Conservation (phyloP, 1,284 basidiomycete species). For the Microbotryomycetes sp. region DNA sequence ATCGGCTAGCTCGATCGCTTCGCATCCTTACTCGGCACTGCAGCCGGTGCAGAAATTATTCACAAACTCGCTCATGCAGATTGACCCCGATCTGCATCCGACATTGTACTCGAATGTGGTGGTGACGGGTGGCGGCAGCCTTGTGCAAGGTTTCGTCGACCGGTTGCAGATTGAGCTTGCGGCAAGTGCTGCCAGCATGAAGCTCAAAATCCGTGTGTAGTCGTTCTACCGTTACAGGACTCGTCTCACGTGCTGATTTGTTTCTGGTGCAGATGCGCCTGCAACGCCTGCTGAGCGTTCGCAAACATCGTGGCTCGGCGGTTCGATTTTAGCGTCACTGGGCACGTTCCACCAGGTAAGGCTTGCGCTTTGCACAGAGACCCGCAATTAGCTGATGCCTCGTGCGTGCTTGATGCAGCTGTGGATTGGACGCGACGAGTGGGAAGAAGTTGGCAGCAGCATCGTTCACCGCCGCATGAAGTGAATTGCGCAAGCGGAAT, state of each 20-base stretch:
- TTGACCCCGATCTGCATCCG: conserved; percentile 85
- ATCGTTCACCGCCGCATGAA: conserved; percentile 11
- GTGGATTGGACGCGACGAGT: conserved; percentile 37
- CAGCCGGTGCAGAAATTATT: conserved; percentile 58
- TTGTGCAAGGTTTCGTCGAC: conserved; percentile 79
- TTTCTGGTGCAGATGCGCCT: conserved; percentile 16
- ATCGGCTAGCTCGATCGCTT: conserved; percentile 47
- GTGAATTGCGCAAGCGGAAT: background rate
- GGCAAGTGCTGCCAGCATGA: conserved; percentile 62
- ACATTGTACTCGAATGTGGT: conserved; percentile 89
- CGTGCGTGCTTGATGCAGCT: conserved; percentile 8
- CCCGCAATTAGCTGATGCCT: background rate
- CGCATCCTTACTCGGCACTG: conserved; percentile 67
- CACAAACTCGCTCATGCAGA: conserved; percentile 39
- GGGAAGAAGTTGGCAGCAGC: conserved; percentile 32
- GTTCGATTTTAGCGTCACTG: conserved; percentile 81
- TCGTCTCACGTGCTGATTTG: background rate
- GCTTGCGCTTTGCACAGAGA: background rate
- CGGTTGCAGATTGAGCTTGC: conserved; percentile 72
- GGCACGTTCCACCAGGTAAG: conserved; percentile 83
- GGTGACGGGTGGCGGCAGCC: conserved; percentile 81
- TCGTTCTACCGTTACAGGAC: background rate
- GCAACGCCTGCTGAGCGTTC: conserved; percentile 62
- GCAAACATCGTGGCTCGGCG: conserved; percentile 87
- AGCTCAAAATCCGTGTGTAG: conserved; percentile 48